Conservation (phyloP, 371 early-diverging fungal species). For the Haplosporangium sp. region DNA sequence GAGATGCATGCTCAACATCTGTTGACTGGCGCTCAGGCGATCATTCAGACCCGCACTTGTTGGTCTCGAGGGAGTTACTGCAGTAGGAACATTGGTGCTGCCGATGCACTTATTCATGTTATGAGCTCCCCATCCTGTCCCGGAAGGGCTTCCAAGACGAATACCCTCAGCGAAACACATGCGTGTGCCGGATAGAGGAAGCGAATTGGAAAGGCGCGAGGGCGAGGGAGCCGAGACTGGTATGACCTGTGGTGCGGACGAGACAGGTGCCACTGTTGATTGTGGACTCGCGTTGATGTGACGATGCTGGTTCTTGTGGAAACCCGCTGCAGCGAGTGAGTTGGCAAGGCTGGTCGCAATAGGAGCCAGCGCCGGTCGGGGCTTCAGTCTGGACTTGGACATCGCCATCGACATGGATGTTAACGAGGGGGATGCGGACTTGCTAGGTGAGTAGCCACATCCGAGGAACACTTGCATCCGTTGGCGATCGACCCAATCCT, state of each 20-base stretch:
- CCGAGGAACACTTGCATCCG: conserved; percentile 44
- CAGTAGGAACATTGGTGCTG: not conserved
- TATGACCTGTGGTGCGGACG: not conserved
- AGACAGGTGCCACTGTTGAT: not conserved
- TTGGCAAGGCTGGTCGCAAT: conserved; percentile 33
- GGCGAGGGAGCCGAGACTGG: not conserved
- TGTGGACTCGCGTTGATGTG: conserved; percentile 5
- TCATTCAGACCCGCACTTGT: conserved; percentile 13
- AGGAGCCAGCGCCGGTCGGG: conserved; percentile 14
- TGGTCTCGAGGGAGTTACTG: conserved; percentile 14
- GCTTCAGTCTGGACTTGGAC: not conserved
- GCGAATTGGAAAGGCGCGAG: not conserved
- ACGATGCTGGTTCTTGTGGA: not conserved
- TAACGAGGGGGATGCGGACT: not conserved
- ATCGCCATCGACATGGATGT: not conserved
- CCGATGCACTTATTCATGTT: not conserved
- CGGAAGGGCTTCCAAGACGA: conserved; percentile 6
- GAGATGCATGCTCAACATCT: conserved; percentile 54
- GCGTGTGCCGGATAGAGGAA: not conserved
- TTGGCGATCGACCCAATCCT: conserved; percentile 48
- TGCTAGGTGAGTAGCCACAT: conserved; percentile 11
- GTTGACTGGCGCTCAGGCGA: conserved; percentile 36
- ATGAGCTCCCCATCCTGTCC: not conserved
- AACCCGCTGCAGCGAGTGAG: conserved; percentile 3
- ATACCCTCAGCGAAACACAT: conserved; percentile 35